Evolutionary conservation across 306 rosid species (phyloP).

Genomic region (Luffa acutangula): DNA sequence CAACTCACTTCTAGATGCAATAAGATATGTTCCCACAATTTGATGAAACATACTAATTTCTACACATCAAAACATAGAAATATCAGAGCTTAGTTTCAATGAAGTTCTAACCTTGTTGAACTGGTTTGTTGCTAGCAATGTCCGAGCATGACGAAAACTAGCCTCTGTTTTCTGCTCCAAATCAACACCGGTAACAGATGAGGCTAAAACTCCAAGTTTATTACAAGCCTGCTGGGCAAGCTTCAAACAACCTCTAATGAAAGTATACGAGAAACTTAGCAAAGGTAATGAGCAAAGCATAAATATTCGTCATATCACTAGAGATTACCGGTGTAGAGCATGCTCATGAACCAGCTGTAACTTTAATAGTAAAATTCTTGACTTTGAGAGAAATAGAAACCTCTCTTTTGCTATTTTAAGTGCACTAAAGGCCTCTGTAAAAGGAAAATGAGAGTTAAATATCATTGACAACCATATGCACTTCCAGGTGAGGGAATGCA

Average conservation of each 20-base stretch:
- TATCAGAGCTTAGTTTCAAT: slow-evolving; percentile 1
- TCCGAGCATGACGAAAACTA: slow-evolving; percentile 81
- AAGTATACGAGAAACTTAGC: slow-evolving; percentile 12
- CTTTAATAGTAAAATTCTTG: slow-evolving; percentile 63
- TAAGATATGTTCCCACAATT: background rate
- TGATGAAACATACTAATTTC: background rate
- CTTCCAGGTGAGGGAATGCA: background rate
- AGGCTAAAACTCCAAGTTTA: slow-evolving; percentile 88
- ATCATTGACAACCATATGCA: slow-evolving; percentile 12
- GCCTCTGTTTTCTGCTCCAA: slow-evolving; percentile 94
- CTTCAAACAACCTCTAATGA: slow-evolving; percentile 67
- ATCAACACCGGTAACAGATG: slow-evolving; percentile 82
- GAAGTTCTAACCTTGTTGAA: slow-evolving; percentile 63
- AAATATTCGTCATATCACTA: background rate
- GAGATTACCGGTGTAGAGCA: slow-evolving; percentile 61
- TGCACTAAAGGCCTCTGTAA: slow-evolving; percentile 75
- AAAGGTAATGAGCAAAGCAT: background rate
- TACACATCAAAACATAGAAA: background rate
- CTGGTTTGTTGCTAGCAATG: slow-evolving; percentile 86
- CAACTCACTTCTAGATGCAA: background rate
- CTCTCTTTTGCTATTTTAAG: slow-evolving; percentile 77
- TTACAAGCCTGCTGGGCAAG: slow-evolving; percentile 85
- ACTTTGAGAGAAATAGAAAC: slow-evolving; percentile 73
- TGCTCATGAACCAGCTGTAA: slow-evolving; percentile 88
- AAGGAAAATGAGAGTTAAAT: slow-evolving; percentile 11